Conservation (phyloP, 2,329 filamentous ascomycete species). For the Epichloe amarillans region DNA sequence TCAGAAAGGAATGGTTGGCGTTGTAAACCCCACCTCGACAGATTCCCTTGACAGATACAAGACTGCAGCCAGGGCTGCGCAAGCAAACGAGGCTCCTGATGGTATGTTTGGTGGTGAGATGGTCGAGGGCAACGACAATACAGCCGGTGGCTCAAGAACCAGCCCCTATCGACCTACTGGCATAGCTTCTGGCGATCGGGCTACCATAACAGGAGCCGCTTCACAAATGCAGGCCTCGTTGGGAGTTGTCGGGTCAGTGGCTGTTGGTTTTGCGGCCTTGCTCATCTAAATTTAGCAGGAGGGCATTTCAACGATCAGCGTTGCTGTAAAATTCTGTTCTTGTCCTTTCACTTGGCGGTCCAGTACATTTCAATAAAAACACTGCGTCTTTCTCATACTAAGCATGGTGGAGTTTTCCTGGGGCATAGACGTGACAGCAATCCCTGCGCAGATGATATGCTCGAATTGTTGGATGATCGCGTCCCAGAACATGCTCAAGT, state of each 20-base stretch:
- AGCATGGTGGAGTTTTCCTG: too few species aligned
- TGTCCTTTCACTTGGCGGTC: background rate
- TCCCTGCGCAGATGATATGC: too few species aligned
- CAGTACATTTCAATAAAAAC: background rate
- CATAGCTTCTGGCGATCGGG: background rate
- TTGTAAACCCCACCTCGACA: constrained; percentile 14
- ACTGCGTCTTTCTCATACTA: background rate
- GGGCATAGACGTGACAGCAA: too few species aligned
- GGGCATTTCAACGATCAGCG: background rate
- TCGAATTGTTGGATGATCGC: too few species aligned
- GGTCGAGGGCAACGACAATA: background rate
- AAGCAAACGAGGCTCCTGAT: constrained; percentile 6
- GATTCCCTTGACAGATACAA: constrained; percentile 11
- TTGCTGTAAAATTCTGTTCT: background rate
- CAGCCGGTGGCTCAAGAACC: background rate
- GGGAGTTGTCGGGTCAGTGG: background rate
- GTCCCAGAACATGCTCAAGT: too few species aligned
- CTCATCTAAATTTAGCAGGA: background rate
- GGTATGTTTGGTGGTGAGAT: constrained; percentile 8
- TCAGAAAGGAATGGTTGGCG: constrained; percentile 18
- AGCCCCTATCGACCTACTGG: background rate
- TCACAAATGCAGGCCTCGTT: background rate
- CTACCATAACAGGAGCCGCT: background rate
- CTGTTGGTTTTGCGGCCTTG: constrained; percentile 3
- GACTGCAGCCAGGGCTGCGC: constrained; percentile 4